Evolutionary conservation across 179 eudicot species (phyloP).

Genomic region (Beta lomatogona): DNA sequence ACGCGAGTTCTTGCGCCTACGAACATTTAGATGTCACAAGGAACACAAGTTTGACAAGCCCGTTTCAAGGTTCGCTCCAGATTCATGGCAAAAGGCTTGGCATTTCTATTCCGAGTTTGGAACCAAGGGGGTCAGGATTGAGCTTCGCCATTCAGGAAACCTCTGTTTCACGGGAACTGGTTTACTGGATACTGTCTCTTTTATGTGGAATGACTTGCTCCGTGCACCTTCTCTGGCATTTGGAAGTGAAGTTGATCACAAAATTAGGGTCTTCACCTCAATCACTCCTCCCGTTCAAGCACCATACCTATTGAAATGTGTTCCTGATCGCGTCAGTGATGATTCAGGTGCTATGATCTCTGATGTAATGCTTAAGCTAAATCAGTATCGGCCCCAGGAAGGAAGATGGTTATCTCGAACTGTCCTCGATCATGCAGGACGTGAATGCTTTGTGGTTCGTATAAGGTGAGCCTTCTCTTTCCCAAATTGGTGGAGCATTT

Average conservation of each 20-base stretch:
- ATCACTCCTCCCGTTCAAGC: slow-evolving; percentile 93
- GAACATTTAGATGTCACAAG: slow-evolving; percentile 59
- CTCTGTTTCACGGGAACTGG: slow-evolving; percentile 60
- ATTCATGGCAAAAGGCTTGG: slow-evolving; percentile 69
- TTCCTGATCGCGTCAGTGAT: slow-evolving; percentile 85
- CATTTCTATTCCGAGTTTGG: slow-evolving; percentile 84
- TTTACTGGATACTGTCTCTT: slow-evolving; percentile 42
- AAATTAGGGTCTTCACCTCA: slow-evolving; percentile 58
- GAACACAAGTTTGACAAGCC: slow-evolving; percentile 73
- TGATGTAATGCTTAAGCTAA: slow-evolving; percentile 74
- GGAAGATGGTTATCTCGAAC: slow-evolving; percentile 95
- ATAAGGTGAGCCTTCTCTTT: slow-evolving; percentile 52
- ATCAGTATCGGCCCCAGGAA: slow-evolving; percentile 85
- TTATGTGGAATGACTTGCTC: slow-evolving; percentile 74
- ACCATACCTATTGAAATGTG: slow-evolving; percentile 81
- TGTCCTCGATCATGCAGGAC: slow-evolving; percentile 81
- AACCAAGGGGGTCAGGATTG: slow-evolving; percentile 65
- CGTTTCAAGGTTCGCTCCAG: slow-evolving; percentile 36
- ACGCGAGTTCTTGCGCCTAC: slow-evolving; percentile 59
- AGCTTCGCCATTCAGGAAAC: slow-evolving; percentile 60
- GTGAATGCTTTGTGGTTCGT: slow-evolving; percentile 88
- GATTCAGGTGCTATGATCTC: slow-evolving; percentile 97
- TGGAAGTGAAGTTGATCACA: slow-evolving; percentile 53
- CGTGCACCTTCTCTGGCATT: slow-evolving; percentile 73
- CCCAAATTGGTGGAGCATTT: not conserved